Evolutionary conservation across 2,329 filamentous ascomycete genomes (phyloP), one percentile per base, ranked within the genome.

Genomic region (Penicillium sp.): DNA sequence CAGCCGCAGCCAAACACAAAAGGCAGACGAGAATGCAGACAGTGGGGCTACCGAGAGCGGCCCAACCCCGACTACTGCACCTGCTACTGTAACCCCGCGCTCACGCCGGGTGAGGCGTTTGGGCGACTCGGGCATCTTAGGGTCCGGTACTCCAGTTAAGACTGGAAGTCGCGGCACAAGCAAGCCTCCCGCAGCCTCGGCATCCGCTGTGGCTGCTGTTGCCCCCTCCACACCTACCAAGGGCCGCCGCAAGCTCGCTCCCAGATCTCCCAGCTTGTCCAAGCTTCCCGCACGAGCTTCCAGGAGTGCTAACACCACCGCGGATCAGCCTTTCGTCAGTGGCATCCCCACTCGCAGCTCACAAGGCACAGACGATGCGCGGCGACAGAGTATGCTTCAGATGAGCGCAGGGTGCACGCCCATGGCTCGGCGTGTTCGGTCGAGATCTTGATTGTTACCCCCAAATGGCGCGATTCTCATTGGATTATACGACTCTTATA

Each of bases 391-490:
- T 57, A 59, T 69, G 36, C 57, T 71, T 46, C 68, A 71, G 59
- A 60, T 70, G 23, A 70, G 66, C 51, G 71, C 72, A n/a, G 72
- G 71, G 40, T 73, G 70, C 50, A 75, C 72, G 1, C 72, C 72
- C 34, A 69, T 70, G 58, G 70, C 71, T 53, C 68, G 67, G 43
- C 68, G 71, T 39, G 64, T 75, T 45, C 71, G 72, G 36, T 62
- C 66, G 34, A 62, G 69, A 49, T 50, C 62, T 50, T 72, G 57
- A 69, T 55, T 21, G n/a, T 47, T 21, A 50, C 52, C 34, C 49
- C 49, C 13, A 23, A 3, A 39, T 29, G 10, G n/a, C 27, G 41
- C 27, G 25, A 27, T 38, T 48, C 5, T 23, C 4, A n/a, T 47
- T 23, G 31, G n/a, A 44, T 45, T 39, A 8, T 38, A 29, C 39